Evolutionary conservation across 345 rosid genomes (phyloP), one percentile per base, ranked within the genome.

Genomic region (Arabis hirsuta): DNA sequence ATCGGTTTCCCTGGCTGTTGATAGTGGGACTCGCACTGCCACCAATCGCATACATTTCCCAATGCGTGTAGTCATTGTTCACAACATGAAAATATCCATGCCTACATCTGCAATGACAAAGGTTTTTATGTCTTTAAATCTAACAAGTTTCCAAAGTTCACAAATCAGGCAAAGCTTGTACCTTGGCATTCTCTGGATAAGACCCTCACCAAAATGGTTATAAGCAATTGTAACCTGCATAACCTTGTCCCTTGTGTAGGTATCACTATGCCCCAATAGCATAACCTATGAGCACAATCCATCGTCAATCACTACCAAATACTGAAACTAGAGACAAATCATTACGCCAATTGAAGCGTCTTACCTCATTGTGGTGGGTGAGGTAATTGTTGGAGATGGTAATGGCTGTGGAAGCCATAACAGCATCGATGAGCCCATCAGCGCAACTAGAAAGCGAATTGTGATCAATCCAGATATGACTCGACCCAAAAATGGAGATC

Each of bases 101-200:
- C 58, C 99, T 77, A 81, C 99, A 96, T 82, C 99, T 95, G 76
- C 72, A 75, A 76, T 31, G 7, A 7, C 55, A 12, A 46, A 51
- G 4, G 61, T 31, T 62, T 10, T 24, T n/a, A 39, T 48, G 0
- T 29, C 57, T 61, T 61, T 10, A 2, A 53, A 36, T 65, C 39
- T 9, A 29, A 41, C 26, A 45, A 14, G 41, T 20, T 12, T 39
- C 46, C 13, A 6, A 39, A 7, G 7, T 16, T 8, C 9, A 63
- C 19, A 7, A 22, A 34, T 3, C 12, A 31, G 9, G n/a, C 38
- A 27, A 55, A 44, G 32, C 24, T 48, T 38, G 11, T 67, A 82
- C 99, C 99, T 90, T 44, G 99, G 99, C 99, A 92, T 96, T 82
- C 99, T 85, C 80, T 96, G 99, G 76, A 96, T 85, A 50, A 96